A percentile compares a stretch with the other conserved stretches of the same genome.
Evolutionary conservation across 2,329 filamentous ascomycete species (phyloP).

Genomic region (Emmonsiellopsis sp.): DNA sequence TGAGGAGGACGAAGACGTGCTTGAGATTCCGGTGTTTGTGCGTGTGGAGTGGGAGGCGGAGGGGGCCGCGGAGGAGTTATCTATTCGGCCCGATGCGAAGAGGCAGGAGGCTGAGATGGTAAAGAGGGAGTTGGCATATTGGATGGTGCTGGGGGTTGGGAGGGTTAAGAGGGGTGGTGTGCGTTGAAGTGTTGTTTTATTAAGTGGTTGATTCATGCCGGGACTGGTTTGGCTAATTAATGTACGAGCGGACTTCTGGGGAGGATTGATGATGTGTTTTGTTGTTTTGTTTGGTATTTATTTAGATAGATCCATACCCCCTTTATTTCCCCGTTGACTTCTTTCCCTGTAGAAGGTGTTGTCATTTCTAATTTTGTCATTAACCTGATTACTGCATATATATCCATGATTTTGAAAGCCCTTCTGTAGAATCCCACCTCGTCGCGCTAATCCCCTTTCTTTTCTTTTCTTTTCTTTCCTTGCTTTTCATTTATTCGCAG

Average conservation of each 20-base stretch:
- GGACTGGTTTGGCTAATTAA: too few relatives aligned
- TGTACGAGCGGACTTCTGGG: too few relatives aligned
- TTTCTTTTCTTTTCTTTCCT: too few relatives aligned
- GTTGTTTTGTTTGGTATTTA: neutral
- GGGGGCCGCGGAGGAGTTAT: constrained; percentile 32
- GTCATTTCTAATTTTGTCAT: too few relatives aligned
- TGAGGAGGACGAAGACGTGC: constrained; percentile 49
- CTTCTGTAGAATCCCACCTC: too few relatives aligned
- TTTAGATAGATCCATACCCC: neutral
- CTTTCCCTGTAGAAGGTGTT: too few relatives aligned
- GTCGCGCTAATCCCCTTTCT: too few relatives aligned
- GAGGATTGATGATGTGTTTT: neutral
- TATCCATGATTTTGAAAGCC: too few relatives aligned
- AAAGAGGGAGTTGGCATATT: constrained; percentile 85
- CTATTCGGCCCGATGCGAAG: constrained; percentile 16
- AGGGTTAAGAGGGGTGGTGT: constrained; percentile 47
- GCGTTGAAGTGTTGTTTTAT: constrained; percentile 7
- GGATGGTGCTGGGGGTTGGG: constrained; percentile 85
- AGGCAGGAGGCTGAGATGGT: constrained; percentile 53
- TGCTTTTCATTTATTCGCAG: too few relatives aligned
- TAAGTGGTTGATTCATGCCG: neutral
- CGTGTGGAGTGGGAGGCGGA: constrained; percentile 79
- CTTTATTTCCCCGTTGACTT: neutral
- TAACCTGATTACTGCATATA: too few relatives aligned
- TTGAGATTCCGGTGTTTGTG: constrained; percentile 94